These are phyloP conservation scores for Yamadazyma sp. DNA, from an alignment of 805 yeast species.

Conservation along the genomic window DNA sequence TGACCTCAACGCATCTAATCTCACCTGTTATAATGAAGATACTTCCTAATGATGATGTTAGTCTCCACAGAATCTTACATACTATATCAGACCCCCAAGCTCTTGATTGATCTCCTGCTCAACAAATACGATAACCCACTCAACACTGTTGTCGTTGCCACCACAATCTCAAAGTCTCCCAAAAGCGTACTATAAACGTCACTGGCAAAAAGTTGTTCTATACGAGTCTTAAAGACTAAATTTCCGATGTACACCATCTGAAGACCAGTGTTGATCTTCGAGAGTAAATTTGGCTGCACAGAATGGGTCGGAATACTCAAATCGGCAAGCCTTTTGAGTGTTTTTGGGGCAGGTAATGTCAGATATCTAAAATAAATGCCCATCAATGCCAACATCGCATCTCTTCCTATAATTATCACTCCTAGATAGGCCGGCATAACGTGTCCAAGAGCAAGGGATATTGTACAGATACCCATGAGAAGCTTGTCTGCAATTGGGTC, in stretches of 20 bases:
- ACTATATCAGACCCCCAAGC: too few species aligned
- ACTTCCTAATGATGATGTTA: too few species aligned
- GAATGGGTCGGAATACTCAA: conserved; percentile 78
- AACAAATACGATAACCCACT: conserved; percentile 80
- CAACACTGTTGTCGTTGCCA: conserved; percentile 60
- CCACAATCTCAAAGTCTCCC: conserved; percentile 21
- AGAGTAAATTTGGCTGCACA: conserved; percentile 82
- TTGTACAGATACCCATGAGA: conserved; percentile 82
- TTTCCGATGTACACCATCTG: conserved; percentile 86
- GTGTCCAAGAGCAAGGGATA: conserved; percentile 65
- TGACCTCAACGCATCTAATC: too few species aligned
- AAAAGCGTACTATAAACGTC: conserved; percentile 20
- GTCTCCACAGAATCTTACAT: too few species aligned
- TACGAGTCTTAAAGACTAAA: conserved; percentile 29
- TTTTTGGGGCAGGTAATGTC: conserved; percentile 74
- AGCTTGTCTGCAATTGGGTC: conserved; percentile 96
- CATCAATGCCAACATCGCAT: conserved; percentile 65
- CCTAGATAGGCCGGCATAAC: conserved; percentile 70
- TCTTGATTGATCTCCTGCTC: conserved; percentile 66
- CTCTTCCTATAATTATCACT: conserved; percentile 77
- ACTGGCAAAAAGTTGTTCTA: conserved; percentile 22
- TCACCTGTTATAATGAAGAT: too few species aligned
- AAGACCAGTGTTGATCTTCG: conserved; percentile 85
- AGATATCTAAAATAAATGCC: conserved; percentile 72
- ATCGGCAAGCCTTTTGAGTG: conserved; percentile 73